Percentiles rank a stretch among this genome's conserved stretches.
These are phyloP conservation scores for Podila minutissima DNA, from an alignment of 192 early-diverging fungal genomes.

Conservation along the genomic window DNA sequence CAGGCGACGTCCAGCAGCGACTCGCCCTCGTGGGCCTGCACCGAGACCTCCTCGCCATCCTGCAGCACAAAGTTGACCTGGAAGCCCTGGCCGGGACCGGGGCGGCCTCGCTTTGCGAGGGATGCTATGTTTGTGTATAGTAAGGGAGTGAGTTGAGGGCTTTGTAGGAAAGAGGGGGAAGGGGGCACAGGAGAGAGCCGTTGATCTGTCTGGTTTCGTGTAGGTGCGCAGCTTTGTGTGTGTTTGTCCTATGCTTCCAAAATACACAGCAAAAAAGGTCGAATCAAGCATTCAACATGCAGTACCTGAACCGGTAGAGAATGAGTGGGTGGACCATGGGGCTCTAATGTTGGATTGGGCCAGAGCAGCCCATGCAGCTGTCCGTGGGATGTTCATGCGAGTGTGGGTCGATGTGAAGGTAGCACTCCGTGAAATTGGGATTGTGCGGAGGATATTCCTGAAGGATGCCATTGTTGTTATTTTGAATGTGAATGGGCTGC, in stretches of 20 bases:
- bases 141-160: not conserved
- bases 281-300: not conserved
- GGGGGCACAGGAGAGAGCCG: not conserved
- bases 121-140: constrained; percentile 6
- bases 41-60: constrained; percentile 81
- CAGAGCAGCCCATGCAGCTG: not conserved
- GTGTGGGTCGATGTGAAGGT: not conserved
- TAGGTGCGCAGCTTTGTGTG: too few species aligned
- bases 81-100: constrained; percentile 41
- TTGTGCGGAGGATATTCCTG: not conserved
- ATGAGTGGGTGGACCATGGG: not conserved
- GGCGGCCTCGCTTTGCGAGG: constrained; percentile 27
- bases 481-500: not conserved
- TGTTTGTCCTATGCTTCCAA: too few species aligned
- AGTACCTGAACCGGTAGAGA: not conserved
- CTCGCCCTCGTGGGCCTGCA: constrained; percentile 85
- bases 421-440: not conserved
- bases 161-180: not conserved
- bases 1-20: constrained; percentile 94
- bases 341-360: not conserved
- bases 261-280: too few species aligned
- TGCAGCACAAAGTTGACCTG: constrained; percentile 86
- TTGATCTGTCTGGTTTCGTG: not conserved
- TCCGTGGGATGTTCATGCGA: not conserved
- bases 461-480: not conserved